phyloP scores from a whole-genome alignment of 2,329 filamentous ascomycete genomes.

The Claviceps arundinis region DNA sequence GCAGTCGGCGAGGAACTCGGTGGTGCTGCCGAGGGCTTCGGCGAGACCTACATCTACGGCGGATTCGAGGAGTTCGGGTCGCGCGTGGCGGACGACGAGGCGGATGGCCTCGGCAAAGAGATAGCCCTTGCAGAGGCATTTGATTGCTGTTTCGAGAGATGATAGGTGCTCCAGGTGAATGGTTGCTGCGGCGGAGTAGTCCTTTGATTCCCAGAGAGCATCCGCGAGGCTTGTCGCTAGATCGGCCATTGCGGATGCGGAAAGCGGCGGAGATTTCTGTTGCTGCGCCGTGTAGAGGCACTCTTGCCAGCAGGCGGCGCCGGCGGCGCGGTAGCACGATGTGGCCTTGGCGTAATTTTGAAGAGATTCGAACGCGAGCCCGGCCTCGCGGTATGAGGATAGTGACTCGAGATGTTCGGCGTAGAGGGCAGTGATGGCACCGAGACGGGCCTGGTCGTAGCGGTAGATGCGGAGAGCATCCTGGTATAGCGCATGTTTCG shows the following conservation, averaged over 20 bases:
- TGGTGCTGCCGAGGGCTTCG: slow-evolving; percentile 69
- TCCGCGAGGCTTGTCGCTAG: slow-evolving; percentile 68
- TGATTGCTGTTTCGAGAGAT: slow-evolving; percentile 56
- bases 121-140: slow-evolving; percentile 75
- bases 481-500: slow-evolving; percentile 68
- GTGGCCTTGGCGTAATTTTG: slow-evolving; percentile 61
- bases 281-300: slow-evolving; percentile 70
- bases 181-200: slow-evolving; percentile 65
- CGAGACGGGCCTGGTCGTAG: slow-evolving; percentile 57
- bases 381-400: slow-evolving; percentile 75
- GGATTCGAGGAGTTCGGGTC: slow-evolving; percentile 47
- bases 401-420: slow-evolving; percentile 62
- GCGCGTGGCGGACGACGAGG: slow-evolving; percentile 48
- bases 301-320: slow-evolving; percentile 72
- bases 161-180: slow-evolving; percentile 72
- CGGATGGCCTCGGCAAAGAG: slow-evolving; percentile 83
- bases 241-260: slow-evolving; percentile 43
- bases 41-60: slow-evolving; percentile 68
- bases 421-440: slow-evolving; percentile 61
- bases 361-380: slow-evolving; percentile 81
- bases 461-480: slow-evolving; percentile 70
- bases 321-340: slow-evolving; percentile 69
- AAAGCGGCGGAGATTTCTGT: slow-evolving; percentile 47
- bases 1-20: slow-evolving; percentile 89
- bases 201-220: slow-evolving; percentile 68